Evolutionary conservation across 1,284 basidiomycete genomes (phyloP).

Genomic region (Cryptococcus jaspeensis): DNA sequence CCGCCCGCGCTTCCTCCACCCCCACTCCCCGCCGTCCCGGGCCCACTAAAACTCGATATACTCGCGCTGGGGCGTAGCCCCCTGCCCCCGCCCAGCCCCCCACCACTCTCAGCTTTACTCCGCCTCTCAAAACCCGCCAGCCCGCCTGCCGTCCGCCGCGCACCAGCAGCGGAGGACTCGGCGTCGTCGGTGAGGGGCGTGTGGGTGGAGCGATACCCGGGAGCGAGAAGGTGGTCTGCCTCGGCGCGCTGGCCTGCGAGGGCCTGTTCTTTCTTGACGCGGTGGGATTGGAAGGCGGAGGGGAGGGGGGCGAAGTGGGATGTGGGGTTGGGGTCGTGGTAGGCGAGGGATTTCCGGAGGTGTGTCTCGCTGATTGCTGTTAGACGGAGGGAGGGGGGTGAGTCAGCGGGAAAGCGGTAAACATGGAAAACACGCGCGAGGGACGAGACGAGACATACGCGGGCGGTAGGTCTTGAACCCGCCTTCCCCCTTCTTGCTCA

Average conservation of each 20-base stretch:
- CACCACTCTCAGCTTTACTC: conserved; percentile 16
- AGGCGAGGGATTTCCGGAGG: conserved; percentile 32
- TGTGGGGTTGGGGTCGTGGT: conserved; percentile 35
- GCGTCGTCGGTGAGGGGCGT: conserved; percentile 21
- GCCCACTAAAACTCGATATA: conserved; percentile 22
- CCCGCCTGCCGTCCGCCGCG: conserved; percentile 35
- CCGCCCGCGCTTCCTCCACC: conserved; percentile 1
- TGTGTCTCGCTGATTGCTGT: conserved; percentile 41
- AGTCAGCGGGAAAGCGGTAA: conserved; percentile 1
- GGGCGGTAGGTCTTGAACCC: conserved; percentile 47
- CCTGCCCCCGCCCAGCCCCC: conserved; percentile 14
- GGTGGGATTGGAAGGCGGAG: conserved; percentile 37
- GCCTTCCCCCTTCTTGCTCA: conserved; percentile 22
- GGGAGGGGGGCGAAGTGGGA: conserved; percentile 42
- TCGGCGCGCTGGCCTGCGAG: conserved; percentile 42
- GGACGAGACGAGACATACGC: conserved; percentile 26
- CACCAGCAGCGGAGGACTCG: conserved; percentile 21
- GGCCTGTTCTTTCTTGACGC: conserved; percentile 35
- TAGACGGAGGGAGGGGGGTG: neutral
- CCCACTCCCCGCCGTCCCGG: neutral
- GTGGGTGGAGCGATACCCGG: conserved; percentile 25
- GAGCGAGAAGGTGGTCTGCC: conserved; percentile 45
- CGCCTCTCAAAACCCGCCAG: conserved; percentile 11
- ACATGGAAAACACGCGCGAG: neutral
- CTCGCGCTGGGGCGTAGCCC: conserved; percentile 17